Evolutionary conservation across 2,329 filamentous ascomycete species (phyloP), one percentile per base, ranked within the genome.

Genomic region (Claviceps maximensis): DNA sequence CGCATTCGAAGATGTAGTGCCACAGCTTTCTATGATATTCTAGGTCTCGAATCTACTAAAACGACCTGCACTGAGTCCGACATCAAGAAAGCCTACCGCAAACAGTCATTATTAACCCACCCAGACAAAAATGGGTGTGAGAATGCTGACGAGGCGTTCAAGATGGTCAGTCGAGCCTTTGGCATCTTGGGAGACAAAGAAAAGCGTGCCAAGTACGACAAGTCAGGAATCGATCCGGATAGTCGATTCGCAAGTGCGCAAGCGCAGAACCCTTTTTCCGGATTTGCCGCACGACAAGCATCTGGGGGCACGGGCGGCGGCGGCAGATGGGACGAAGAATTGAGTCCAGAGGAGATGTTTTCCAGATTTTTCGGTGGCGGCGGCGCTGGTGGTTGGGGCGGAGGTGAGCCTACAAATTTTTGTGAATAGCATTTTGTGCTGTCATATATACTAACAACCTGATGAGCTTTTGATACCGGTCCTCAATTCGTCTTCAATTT

Each of bases 71-170:
- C 82, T 49, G 91, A 97, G 61, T 70, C 76, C 57, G 91, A 97
- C 63, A 89, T 98, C 66, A 98, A 97, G 70, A 97, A 97, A 74
- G 91, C 93, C 7, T 98, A 98, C 72, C 82, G 91, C 64, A 97
- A 95, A 72, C 78, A 94, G 67, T 93, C 87, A 66, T 74, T 98
- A 63, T 77, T 97, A 64, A 98, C 93, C 55, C 93, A 98, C 75
- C 93, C 93, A 58, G 93, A 98, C 75, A 98, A 98, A 76, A 98
- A 98, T 76, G 90, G 90, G 50, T 90, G 96, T 67, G 84, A 91
- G 40, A 83, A 94, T 55, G 91, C 93, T 53, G 93, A 96, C 67
- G 93, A 98, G 73, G 93, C 93, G 33, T 98, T 98, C 74, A 98
- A 98, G 75, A 87, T 96, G 87, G 89, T 98, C 25, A 87, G 88